These are phyloP conservation scores for Cordyceps cicadae DNA, from an alignment of 2,329 filamentous ascomycete species.

Conservation along the genomic window DNA sequence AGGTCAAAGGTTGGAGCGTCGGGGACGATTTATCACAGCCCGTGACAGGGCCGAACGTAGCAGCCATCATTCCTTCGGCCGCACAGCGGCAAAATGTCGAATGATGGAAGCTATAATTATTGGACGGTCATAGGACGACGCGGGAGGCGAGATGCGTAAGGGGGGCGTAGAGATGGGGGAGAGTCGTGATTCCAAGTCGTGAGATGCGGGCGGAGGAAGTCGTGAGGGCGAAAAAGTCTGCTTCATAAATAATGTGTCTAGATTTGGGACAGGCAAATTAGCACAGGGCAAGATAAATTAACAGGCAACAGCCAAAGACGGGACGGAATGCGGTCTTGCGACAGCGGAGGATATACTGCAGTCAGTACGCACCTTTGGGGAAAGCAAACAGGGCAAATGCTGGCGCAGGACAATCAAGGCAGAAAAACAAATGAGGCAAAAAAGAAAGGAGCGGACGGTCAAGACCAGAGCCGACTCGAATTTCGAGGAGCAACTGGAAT, in stretches of 20 bases:
- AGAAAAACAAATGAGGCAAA: conserved; percentile 21
- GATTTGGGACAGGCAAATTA: background rate
- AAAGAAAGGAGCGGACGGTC: conserved; percentile 48
- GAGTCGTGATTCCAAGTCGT: conserved; percentile 11
- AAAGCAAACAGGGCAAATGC: conserved; percentile 17
- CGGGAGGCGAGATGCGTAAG: conserved; percentile 14
- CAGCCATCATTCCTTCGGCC: conserved; percentile 38
- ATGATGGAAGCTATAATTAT: conserved; percentile 20
- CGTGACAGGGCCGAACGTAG: conserved; percentile 30
- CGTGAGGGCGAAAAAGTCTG: conserved; percentile 12
- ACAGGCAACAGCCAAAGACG: background rate
- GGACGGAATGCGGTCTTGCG: background rate
- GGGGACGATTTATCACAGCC: conserved; percentile 22
- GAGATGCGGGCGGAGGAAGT: background rate
- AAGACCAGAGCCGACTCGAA: conserved; percentile 47
- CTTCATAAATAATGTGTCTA: conserved; percentile 15
- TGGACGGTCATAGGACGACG: conserved; percentile 31
- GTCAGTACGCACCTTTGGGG: conserved; percentile 14
- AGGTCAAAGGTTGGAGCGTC: conserved; percentile 12
- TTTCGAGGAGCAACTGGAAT: conserved; percentile 46
- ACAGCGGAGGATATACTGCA: background rate
- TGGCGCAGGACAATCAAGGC: conserved; percentile 17
- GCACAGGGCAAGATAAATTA: conserved; percentile 7
- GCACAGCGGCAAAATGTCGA: conserved; percentile 40
- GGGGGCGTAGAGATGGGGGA: conserved; percentile 2